These are phyloP conservation scores for Scleromitrula shiraiana DNA, from an alignment of 2,329 filamentous ascomycete genomes.

Conservation along the genomic window DNA sequence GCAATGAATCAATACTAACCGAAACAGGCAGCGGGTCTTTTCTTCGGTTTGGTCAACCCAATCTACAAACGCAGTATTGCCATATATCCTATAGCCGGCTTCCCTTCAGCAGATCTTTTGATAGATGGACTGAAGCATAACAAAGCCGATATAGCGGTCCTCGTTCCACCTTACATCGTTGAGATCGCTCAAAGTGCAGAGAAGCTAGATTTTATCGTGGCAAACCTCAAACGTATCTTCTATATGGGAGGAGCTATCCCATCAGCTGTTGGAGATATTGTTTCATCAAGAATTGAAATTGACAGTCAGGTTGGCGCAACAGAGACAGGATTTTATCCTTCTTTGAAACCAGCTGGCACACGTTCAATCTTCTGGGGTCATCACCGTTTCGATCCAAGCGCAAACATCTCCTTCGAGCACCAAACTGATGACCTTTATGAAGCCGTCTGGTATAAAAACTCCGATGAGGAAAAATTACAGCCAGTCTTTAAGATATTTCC, in stretches of 20 bases:
- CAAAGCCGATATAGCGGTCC: constrained; percentile 2
- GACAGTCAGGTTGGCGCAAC: background rate
- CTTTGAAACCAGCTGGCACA: background rate
- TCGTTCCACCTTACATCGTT: constrained; percentile 1
- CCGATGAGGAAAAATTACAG: background rate
- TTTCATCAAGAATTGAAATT: constrained; percentile 3
- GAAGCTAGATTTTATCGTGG: background rate
- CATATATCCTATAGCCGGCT: background rate
- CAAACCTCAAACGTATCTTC: background rate
- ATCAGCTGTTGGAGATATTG: background rate
- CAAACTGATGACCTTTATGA: constrained; percentile 1
- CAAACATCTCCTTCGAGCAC: constrained; percentile 1
- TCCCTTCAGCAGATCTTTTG: background rate
- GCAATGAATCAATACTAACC: background rate
- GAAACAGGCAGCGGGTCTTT: background rate
- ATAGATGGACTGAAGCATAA: constrained; percentile 3
- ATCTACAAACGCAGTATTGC: background rate
- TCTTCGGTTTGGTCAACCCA: background rate
- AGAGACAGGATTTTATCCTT: constrained; percentile 1
- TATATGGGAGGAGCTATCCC: constrained; percentile 6
- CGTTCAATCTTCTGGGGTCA: background rate
- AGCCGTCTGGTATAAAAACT: background rate
- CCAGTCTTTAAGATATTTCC: constrained; percentile 1
- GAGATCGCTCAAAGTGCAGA: background rate
- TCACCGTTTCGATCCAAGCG: background rate